Evolutionary conservation across 164 flowering plant species (phyloP).

Genomic region (Aristolochia fimbriata): DNA sequence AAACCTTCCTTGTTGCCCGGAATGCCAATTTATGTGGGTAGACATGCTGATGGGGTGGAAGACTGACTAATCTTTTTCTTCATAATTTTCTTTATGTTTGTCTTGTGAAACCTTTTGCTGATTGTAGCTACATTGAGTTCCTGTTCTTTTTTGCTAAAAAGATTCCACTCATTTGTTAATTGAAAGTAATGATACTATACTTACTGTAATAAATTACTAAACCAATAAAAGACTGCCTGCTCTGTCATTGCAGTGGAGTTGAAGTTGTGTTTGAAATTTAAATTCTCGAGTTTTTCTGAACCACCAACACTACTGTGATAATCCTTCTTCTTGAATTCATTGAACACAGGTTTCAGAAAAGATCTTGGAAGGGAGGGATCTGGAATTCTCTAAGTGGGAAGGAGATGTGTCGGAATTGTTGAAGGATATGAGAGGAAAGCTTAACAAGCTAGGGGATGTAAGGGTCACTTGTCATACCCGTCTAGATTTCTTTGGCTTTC

Average conservation of each 20-base stretch:
- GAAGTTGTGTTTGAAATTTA: not conserved
- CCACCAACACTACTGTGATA: not conserved
- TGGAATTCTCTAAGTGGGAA: constrained; percentile 76
- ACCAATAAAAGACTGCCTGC: not conserved
- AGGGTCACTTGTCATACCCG: constrained; percentile 1
- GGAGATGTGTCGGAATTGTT: constrained; percentile 51
- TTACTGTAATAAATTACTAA: not conserved
- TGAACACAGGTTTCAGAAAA: constrained; percentile 49
- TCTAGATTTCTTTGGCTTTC: not conserved
- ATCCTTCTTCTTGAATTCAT: not conserved
- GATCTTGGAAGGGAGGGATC: constrained; percentile 56
- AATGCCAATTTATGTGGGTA: too few species aligned
- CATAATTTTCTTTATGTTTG: too few species aligned
- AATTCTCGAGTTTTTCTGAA: not conserved
- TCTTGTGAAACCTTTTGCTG: too few species aligned
- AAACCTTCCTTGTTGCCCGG: too few species aligned
- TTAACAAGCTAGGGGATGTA: constrained; percentile 86
- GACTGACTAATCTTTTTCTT: too few species aligned
- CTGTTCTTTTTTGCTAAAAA: too few species aligned
- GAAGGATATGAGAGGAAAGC: constrained; percentile 62
- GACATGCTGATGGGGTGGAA: too few species aligned
- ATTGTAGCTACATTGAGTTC: too few species aligned
- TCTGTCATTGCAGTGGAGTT: not conserved
- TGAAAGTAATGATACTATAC: not conserved
- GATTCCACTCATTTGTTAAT: too few species aligned